A percentile compares a stretch with the other conserved stretches of the same genome.
Evolutionary conservation across 2,329 filamentous ascomycete genomes (phyloP).

Genomic region (Xylariaceae sp.): DNA sequence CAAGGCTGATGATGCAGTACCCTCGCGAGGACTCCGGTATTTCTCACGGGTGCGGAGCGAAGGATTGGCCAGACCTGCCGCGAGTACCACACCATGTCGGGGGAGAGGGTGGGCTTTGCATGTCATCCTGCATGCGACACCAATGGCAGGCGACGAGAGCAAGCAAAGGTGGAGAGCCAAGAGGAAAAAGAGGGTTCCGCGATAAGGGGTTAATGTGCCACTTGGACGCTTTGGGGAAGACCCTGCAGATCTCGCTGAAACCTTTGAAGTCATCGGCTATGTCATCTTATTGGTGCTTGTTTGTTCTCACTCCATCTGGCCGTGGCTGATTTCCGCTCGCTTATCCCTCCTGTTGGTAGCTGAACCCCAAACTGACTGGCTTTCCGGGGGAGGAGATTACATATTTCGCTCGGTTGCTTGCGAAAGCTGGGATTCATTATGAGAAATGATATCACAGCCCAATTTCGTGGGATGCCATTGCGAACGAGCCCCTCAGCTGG

Average conservation of each 20-base stretch:
- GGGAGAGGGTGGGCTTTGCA: constrained; percentile 6
- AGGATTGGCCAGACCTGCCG: constrained; percentile 4
- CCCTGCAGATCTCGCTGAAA: constrained; percentile 28
- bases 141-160: constrained; percentile 13
- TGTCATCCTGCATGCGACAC: constrained; percentile 20
- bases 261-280: constrained; percentile 29
- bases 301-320: too few species aligned
- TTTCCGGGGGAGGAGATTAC: too few species aligned
- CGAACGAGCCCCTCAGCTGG: too few species aligned
- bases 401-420: too few species aligned
- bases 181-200: background rate
- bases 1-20: constrained; percentile 27
- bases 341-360: too few species aligned
- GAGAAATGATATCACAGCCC: too few species aligned
- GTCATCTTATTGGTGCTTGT: constrained; percentile 26
- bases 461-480: too few species aligned
- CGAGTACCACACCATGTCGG: background rate
- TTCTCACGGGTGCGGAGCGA: background rate
- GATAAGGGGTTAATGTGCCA: constrained; percentile 1
- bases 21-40: constrained; percentile 6
- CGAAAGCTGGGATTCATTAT: too few species aligned
- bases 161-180: background rate
- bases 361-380: too few species aligned
- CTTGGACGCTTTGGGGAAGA: constrained; percentile 20
- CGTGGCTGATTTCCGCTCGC: too few species aligned